A percentile compares a stretch with the other conserved stretches of the same genome.
Evolutionary conservation across 1,284 basidiomycete species (phyloP).

Genomic region (Leccinum laetum): DNA sequence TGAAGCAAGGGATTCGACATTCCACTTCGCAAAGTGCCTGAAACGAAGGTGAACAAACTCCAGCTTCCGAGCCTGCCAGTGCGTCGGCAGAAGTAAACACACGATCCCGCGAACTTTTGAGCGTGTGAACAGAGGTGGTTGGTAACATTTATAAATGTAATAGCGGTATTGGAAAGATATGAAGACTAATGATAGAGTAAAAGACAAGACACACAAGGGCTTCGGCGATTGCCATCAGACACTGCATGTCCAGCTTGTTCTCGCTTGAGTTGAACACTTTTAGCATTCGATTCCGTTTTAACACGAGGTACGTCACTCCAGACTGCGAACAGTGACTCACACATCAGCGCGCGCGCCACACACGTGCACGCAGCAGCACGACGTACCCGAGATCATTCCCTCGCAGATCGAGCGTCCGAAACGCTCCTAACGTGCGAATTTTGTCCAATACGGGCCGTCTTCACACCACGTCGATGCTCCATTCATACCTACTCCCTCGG

Average conservation of each 20-base stretch:
- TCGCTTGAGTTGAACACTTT: conserved; percentile 94
- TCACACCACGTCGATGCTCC: too few relatives aligned
- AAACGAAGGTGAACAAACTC: too few relatives aligned
- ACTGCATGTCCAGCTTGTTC: conserved; percentile 82
- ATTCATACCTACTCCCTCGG: conserved; percentile 9
- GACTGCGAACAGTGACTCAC: neutral
- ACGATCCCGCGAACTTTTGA: too few relatives aligned
- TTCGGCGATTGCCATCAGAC: conserved; percentile 84
- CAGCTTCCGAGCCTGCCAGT: too few relatives aligned
- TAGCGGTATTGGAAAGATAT: too few relatives aligned
- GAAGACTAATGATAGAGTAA: neutral
- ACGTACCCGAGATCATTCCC: conserved; percentile 86
- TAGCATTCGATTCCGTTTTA: conserved; percentile 94
- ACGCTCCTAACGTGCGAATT: conserved; percentile 79
- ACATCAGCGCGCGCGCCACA: neutral
- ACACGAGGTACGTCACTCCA: conserved; percentile 71
- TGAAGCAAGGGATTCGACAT: neutral
- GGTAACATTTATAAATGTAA: too few relatives aligned
- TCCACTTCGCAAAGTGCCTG: too few relatives aligned
- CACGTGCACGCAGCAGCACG: neutral
- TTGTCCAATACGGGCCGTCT: conserved; percentile 58
- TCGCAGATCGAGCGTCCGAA: conserved; percentile 89
- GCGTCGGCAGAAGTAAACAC: too few relatives aligned
- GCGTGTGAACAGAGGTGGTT: too few relatives aligned
- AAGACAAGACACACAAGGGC: conserved; percentile 63